Base-by-base conservation (phyloP, 2,329 filamentous ascomycete species). In the Curvularia sp. region DNA sequence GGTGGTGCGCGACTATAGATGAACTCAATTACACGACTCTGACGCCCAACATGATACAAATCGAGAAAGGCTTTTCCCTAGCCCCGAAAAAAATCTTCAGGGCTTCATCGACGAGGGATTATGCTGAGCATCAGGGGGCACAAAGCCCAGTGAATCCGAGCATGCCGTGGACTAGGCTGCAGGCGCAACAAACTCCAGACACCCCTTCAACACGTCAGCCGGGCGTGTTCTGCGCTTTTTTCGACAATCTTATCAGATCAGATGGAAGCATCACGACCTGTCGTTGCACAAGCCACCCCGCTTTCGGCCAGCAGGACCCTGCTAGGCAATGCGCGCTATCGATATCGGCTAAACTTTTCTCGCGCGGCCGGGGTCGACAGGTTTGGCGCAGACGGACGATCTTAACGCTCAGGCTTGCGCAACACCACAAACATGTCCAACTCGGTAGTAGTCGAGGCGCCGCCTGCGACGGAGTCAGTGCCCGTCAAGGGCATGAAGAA, bases 401-500 rank as follows among this genome's bases (percentile, higher is more conserved):
- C 42, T 12, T 52, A 54, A 42, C 52, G 49, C 53, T 38, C 49
- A 31, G 49, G 41, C 44, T 38, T 49, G 48, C 60, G 57, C 63
- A 60, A 48, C 62, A 62, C 55, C 43, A 53, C 61, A 48, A 67
- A 57, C 44, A 77, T 77, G 70, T 75, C 73, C 49, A 65, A 69
- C 57, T 50, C 65, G 42, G 60, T 65, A 26, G 61, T 61, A 60
- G 64, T 58, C 24, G 49, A 87, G 82, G 83, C 82, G 30, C 72
- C 73, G 47, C 73, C 73, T 30, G 68, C 77, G 9, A 74, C 76
- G 55, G 71, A 78, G 58, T 59, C 76, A 56, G 62, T 64, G 66
- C 51, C 74, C 71, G 67, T 75, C 73, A 55, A 80, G 79, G 77
- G 92, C 63, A 89, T 95, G 85, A 90, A 92, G 70, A 90, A 89